Conservation (phyloP, 352 stramenopile species). For the Globisporangium cystogenes region DNA sequence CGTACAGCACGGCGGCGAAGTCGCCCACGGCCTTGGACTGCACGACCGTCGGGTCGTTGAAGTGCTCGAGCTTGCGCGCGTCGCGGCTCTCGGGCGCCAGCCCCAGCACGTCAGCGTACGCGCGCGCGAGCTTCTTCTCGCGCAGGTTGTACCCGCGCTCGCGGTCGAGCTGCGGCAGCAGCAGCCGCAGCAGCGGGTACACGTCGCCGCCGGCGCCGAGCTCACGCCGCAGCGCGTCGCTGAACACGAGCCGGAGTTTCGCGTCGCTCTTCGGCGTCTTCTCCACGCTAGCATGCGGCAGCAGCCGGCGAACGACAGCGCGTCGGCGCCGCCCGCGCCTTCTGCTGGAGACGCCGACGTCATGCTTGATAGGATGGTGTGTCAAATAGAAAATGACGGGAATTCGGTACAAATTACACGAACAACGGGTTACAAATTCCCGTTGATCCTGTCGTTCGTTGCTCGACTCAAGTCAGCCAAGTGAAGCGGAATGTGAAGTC, state of each 20-base stretch:
- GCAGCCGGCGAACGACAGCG: conserved; percentile 63
- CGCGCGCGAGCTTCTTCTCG: conserved; percentile 81
- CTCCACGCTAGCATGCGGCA: conserved; percentile 70
- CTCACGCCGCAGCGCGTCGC: conserved; percentile 43
- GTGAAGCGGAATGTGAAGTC: neutral
- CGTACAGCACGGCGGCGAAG: conserved; percentile 71
- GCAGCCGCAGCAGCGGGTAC: conserved; percentile 67
- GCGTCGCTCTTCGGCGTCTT: conserved; percentile 64
- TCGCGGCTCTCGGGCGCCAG: conserved; percentile 58
- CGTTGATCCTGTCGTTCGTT: too few relatives aligned
- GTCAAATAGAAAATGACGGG: too few relatives aligned
- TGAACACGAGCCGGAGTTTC: conserved; percentile 79
- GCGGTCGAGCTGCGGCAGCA: conserved; percentile 77
- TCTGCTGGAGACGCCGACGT: neutral
- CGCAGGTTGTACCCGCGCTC: conserved; percentile 86
- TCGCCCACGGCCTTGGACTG: conserved; percentile 77
- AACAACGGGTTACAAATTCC: too few relatives aligned
- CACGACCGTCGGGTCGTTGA: conserved; percentile 79
- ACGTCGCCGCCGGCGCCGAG: conserved; percentile 46
- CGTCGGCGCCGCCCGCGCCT: neutral
- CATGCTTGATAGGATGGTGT: too few relatives aligned
- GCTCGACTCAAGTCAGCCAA: too few relatives aligned
- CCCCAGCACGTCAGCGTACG: conserved; percentile 72
- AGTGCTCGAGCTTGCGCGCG: conserved; percentile 74
- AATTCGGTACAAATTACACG: too few relatives aligned